Percentiles rank a stretch among this genome's conserved stretches.
Conservation (phyloP, 1,284 basidiomycete genomes). For the Sphagnurus paluster region DNA sequence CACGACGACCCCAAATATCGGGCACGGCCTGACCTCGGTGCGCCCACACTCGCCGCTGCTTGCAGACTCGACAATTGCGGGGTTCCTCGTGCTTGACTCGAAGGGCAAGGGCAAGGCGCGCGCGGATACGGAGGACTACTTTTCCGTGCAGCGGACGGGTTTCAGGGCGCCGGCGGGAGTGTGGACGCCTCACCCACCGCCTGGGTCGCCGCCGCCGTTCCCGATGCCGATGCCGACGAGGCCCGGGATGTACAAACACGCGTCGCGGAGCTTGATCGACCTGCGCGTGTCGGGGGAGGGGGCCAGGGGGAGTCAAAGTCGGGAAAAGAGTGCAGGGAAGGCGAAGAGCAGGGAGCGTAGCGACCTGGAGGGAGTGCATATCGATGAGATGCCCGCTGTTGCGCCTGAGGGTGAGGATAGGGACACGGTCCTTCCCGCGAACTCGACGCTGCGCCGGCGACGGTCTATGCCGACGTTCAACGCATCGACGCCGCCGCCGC, state of each 20-base stretch:
- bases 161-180: conserved; percentile 6
- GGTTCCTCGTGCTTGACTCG: conserved; percentile 8
- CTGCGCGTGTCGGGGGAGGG: conserved; percentile 32
- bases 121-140: conserved; percentile 10
- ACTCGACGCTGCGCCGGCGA: conserved; percentile 38
- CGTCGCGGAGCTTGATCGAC: conserved; percentile 55
- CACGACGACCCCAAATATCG: conserved; percentile 13
- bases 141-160: neutral
- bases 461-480: conserved; percentile 61
- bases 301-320: conserved; percentile 32
- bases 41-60: too few relatives aligned
- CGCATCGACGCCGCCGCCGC: conserved; percentile 45
- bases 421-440: conserved; percentile 21
- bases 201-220: too few relatives aligned
- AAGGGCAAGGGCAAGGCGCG: conserved; percentile 23
- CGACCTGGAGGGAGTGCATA: neutral
- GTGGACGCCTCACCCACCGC: too few relatives aligned
- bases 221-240: too few relatives aligned
- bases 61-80: too few relatives aligned
- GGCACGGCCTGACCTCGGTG: conserved; percentile 29
- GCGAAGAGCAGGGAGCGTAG: conserved; percentile 8
- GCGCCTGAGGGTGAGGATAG: neutral
- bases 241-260: conserved; percentile 59
- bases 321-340: conserved; percentile 28
- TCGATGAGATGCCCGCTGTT: neutral